phyloP scores from a whole-genome alignment of 2,329 filamentous ascomycete species.

The Penicillium aurantiogriseum region DNA sequence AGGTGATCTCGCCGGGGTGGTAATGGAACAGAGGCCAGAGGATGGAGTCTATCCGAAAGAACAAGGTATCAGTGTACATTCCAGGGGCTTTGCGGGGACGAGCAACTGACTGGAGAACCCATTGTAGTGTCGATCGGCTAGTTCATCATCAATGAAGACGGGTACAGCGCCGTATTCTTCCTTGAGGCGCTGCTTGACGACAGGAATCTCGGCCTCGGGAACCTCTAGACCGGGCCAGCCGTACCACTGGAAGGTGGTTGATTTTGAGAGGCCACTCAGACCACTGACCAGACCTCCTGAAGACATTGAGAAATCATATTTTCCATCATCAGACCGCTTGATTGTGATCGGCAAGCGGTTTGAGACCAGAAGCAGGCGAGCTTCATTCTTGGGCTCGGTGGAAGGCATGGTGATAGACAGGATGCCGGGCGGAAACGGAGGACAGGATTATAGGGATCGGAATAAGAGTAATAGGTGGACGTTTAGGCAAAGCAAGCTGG shows the following conservation, averaged over 20 bases:
- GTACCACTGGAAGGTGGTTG: conserved; percentile 96
- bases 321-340: conserved; percentile 86
- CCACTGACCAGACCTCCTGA: conserved; percentile 94
- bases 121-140: conserved; percentile 95
- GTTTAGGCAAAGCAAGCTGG: background rate
- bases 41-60: conserved; percentile 69
- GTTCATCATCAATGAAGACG: conserved; percentile 88
- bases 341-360: conserved; percentile 96
- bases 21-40: conserved; percentile 99
- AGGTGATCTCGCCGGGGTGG: conserved; percentile 96
- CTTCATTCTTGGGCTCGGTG: conserved; percentile 35
- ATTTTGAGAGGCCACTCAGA: conserved; percentile 84
- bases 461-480: background rate
- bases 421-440: background rate
- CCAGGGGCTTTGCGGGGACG: background rate
- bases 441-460: background rate
- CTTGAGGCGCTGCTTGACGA: conserved; percentile 74
- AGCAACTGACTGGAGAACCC: conserved; percentile 80
- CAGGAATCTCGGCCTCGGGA: conserved; percentile 74
- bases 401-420: conserved; percentile 33
- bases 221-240: conserved; percentile 95
- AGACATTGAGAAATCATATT: conserved; percentile 93
- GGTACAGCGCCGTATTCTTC: conserved; percentile 87
- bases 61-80: conserved; percentile 12
- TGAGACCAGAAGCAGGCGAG: conserved; percentile 75